Evolutionary conservation across 257 asterid species (phyloP).

Genomic region (Verbena officinalis): DNA sequence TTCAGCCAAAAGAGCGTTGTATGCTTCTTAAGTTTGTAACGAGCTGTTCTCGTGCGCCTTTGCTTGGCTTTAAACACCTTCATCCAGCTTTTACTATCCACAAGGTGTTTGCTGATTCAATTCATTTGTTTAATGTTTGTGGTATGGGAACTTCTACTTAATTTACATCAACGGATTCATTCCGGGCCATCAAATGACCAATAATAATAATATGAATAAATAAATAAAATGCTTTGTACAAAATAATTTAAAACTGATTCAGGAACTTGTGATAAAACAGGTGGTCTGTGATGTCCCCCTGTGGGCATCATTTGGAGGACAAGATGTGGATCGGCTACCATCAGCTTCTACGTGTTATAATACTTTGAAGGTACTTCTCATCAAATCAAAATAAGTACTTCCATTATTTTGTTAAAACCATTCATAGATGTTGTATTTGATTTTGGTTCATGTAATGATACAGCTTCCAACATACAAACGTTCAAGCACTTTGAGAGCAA

Average conservation of each 20-base stretch:
- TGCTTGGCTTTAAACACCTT: constrained; percentile 94
- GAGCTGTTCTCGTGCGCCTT: constrained; percentile 96
- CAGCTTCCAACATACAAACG: constrained; percentile 99
- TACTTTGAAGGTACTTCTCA: constrained; percentile 77
- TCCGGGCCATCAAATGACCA: constrained; percentile 6
- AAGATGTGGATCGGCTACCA: constrained; percentile 98
- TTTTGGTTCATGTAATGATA: constrained; percentile 31
- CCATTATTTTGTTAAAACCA: background rate
- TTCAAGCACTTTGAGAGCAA: constrained; percentile 75
- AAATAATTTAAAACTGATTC: constrained; percentile 22
- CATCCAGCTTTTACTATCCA: constrained; percentile 96
- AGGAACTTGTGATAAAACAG: constrained; percentile 40
- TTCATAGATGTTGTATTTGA: constrained; percentile 20
- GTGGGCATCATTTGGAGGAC: constrained; percentile 95
- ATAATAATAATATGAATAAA: background rate
- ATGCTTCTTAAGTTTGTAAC: constrained; percentile 97
- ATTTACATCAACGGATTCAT: background rate
- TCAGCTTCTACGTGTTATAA: constrained; percentile 98
- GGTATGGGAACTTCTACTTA: constrained; percentile 8
- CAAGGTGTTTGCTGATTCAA: constrained; percentile 56
- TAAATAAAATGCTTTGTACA: background rate
- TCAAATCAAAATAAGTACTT: background rate
- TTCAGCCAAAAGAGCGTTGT: constrained; percentile 87
- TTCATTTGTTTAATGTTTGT: constrained; percentile 26
- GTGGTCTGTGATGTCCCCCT: constrained; percentile 84